These are phyloP conservation scores for Pholiota molesta DNA, from an alignment of 768 basidiomycete species.

Conservation along the genomic window DNA sequence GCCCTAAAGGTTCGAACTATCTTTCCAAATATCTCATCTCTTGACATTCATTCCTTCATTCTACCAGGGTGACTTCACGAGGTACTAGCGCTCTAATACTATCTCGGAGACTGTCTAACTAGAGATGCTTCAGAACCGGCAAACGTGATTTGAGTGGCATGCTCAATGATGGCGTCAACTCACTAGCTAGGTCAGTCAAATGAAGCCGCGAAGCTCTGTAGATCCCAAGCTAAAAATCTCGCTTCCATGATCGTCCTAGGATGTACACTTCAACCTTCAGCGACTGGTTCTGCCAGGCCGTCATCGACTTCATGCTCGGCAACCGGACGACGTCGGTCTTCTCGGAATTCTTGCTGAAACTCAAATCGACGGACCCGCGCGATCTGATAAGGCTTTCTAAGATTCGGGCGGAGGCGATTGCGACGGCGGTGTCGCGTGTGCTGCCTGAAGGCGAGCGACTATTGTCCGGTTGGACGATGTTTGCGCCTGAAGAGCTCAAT, in stretches of 20 bases:
- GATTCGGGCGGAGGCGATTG: conserved; percentile 91
- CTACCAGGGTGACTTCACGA: conserved; percentile 81
- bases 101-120: conserved; percentile 2
- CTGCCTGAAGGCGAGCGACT: conserved; percentile 76
- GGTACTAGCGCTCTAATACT: conserved; percentile 44
- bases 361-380: conserved; percentile 90
- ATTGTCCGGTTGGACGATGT: conserved; percentile 89
- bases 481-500: conserved; percentile 81
- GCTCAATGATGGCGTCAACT: conserved; percentile 95
- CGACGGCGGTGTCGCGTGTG: conserved; percentile 80
- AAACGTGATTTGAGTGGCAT: conserved; percentile 91
- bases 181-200: conserved; percentile 66
- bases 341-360: conserved; percentile 87
- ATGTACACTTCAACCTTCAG: conserved; percentile 89
- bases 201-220: neutral
- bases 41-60: neutral
- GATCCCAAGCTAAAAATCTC: neutral
- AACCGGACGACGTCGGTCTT: conserved; percentile 87
- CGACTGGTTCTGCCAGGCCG: conserved; percentile 97
- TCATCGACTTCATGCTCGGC: conserved; percentile 91
- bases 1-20: conserved; percentile 77
- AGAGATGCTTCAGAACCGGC: conserved; percentile 67
- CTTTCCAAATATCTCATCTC: conserved; percentile 2
- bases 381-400: conserved; percentile 87
- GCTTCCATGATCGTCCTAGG: conserved; percentile 34